Conservation (phyloP, 495 filamentous ascomycete species). For the Pyronema domesticum region DNA sequence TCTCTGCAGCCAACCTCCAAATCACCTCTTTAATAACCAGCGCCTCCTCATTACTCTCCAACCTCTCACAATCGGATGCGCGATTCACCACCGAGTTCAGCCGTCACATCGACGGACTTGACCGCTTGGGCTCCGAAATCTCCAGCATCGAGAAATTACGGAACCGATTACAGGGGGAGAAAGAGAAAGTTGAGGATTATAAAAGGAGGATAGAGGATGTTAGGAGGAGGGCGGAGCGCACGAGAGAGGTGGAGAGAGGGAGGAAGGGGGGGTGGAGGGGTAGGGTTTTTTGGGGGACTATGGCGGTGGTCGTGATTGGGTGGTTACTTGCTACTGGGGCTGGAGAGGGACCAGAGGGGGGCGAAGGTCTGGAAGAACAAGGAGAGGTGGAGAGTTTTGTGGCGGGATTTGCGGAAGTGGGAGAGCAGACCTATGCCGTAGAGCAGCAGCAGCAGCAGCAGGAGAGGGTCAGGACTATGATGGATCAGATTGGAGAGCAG, state of each 20-base stretch:
- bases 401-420: too few species aligned
- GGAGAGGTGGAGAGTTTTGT: too few species aligned
- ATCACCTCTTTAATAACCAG: slow-evolving; percentile 53
- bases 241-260: slow-evolving; percentile 23
- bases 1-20: slow-evolving; percentile 48
- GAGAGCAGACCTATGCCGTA: too few species aligned
- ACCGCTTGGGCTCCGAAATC: slow-evolving; percentile 53
- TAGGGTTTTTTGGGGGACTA: slow-evolving; percentile 20
- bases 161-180: slow-evolving; percentile 43
- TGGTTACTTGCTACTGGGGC: slow-evolving; percentile 21
- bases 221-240: slow-evolving; percentile 16
- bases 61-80: slow-evolving; percentile 44
- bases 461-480: too few species aligned
- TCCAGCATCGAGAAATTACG: slow-evolving; percentile 47
- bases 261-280: slow-evolving; percentile 19
- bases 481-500: too few species aligned
- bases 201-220: slow-evolving; percentile 15
- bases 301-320: slow-evolving; percentile 21
- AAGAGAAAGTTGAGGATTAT: slow-evolving; percentile 37
- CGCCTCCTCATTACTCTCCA: slow-evolving; percentile 39
- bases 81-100: slow-evolving; percentile 43
- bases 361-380: background rate
- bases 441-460: too few species aligned
- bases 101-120: slow-evolving; percentile 46
- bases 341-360: slow-evolving; percentile 4